Conservation (phyloP, 192 early-diverging fungal genomes). For the Backusella tuberculispora region DNA sequence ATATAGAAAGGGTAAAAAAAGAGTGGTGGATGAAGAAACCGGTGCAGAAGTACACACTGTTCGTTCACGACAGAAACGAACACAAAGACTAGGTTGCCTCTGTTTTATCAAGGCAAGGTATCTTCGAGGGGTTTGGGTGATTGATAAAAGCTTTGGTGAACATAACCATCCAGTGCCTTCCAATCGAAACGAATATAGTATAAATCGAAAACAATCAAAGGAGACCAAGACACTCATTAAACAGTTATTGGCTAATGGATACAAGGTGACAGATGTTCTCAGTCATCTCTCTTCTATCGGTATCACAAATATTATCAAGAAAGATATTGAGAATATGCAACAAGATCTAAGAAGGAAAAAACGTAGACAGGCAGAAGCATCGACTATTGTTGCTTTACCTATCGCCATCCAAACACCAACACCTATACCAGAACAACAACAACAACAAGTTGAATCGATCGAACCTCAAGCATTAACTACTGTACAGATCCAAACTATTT, state of each 20-base stretch:
- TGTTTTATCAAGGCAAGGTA: slow-evolving; percentile 6
- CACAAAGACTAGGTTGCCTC: background rate
- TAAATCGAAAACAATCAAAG: background rate
- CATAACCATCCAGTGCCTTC: background rate
- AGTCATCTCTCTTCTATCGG: background rate
- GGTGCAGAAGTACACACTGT: background rate
- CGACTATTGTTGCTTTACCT: background rate
- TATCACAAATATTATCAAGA: slow-evolving; percentile 1
- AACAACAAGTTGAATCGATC: background rate
- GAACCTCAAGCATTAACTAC: background rate
- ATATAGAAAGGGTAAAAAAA: slow-evolving; percentile 6
- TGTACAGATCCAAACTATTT: background rate
- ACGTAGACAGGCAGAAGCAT: background rate
- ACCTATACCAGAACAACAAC: background rate
- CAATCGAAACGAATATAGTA: background rate
- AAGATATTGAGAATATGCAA: slow-evolving; percentile 3
- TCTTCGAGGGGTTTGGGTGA: background rate
- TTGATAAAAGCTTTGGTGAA: background rate
- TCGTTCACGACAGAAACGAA: slow-evolving; percentile 1
- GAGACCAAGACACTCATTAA: background rate
- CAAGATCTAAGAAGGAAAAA: background rate
- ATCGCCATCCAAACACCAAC: background rate
- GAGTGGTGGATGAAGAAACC: background rate
- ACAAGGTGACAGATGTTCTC: background rate
- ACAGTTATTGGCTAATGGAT: background rate